phyloP scores from a whole-genome alignment of 108 stramenopile genomes.

The Aurantiochytrium sp. region DNA sequence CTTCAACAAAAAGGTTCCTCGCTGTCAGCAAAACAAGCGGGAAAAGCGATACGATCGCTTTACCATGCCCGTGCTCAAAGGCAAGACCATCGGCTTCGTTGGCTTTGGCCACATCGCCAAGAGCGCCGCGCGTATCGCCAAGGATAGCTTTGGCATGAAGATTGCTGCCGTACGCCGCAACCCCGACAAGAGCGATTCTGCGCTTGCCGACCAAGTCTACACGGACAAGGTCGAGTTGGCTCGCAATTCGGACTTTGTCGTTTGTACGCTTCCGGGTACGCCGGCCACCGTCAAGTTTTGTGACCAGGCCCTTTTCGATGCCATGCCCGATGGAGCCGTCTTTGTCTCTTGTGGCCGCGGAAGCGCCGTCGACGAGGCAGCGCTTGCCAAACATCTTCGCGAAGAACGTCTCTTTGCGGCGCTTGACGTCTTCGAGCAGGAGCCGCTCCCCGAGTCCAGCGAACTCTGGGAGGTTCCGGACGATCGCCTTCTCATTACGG shows the following conservation, averaged over 20 bases:
- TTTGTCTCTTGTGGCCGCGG: constrained; percentile 83
- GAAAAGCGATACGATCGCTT: constrained; percentile 18
- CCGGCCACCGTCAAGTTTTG: constrained; percentile 65
- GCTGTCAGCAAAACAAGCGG: neutral
- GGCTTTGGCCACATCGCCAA: constrained; percentile 84
- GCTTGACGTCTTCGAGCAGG: constrained; percentile 70
- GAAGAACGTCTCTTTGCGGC: constrained; percentile 68
- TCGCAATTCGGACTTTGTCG: constrained; percentile 37
- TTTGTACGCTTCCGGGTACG: constrained; percentile 66
- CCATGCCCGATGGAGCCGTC: constrained; percentile 62
- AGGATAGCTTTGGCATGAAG: constrained; percentile 66
- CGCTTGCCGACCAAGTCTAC: constrained; percentile 42
- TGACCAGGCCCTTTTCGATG: constrained; percentile 52
- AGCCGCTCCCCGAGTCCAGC: constrained; percentile 67
- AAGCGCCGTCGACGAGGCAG: constrained; percentile 72
- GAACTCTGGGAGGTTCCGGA: constrained; percentile 59
- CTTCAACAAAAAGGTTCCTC: constrained; percentile 26
- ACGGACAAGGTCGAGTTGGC: constrained; percentile 46
- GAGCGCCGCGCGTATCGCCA: constrained; percentile 62
- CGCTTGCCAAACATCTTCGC: constrained; percentile 58
- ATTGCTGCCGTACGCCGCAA: constrained; percentile 65
- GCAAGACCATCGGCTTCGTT: constrained; percentile 64
- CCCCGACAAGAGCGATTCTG: constrained; percentile 21
- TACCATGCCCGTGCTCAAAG: constrained; percentile 6
- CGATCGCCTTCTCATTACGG: constrained; percentile 69